These are phyloP conservation scores for Alternaria infectoria DNA, from an alignment of 2,329 filamentous ascomycete genomes.

Conservation along the genomic window DNA sequence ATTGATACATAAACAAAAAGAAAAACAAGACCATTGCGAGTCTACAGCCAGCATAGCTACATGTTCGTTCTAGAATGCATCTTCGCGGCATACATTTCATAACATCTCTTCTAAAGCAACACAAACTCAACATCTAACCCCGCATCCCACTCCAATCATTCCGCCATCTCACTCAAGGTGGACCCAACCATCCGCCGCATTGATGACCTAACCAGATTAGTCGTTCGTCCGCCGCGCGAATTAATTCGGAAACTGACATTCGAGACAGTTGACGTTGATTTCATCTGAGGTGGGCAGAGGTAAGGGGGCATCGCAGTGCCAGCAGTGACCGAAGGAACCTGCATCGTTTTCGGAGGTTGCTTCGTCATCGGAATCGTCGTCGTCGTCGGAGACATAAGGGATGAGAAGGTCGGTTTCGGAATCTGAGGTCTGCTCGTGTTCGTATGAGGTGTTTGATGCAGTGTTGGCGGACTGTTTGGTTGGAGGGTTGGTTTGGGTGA, in stretches of 20 bases:
- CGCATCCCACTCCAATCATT: not conserved
- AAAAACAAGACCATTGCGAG: not conserved
- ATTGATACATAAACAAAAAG: not conserved
- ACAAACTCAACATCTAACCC: not conserved
- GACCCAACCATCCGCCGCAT: not conserved
- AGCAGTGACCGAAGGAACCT: slow-evolving; percentile 1
- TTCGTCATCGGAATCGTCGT: not conserved
- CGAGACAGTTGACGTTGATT: not conserved
- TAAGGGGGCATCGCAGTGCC: slow-evolving; percentile 7
- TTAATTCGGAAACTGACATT: slow-evolving; percentile 10
- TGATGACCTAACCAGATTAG: not conserved
- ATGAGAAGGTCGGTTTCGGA: not conserved
- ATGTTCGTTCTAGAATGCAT: no score
- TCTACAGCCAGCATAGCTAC: no score
- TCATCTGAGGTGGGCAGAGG: not conserved
- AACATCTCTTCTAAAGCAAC: not conserved
- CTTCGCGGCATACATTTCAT: no score
- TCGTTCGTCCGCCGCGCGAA: not conserved
- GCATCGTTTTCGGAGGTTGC: not conserved
- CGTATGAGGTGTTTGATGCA: not conserved
- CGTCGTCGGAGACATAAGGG: not conserved
- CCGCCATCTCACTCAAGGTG: not conserved
- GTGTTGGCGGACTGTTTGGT: not conserved
- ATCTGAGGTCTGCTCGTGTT: not conserved
- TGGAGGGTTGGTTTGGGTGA: not conserved